phyloP scores from a whole-genome alignment of 2,329 filamentous ascomycete genomes.

The Claviceps arundinis region DNA sequence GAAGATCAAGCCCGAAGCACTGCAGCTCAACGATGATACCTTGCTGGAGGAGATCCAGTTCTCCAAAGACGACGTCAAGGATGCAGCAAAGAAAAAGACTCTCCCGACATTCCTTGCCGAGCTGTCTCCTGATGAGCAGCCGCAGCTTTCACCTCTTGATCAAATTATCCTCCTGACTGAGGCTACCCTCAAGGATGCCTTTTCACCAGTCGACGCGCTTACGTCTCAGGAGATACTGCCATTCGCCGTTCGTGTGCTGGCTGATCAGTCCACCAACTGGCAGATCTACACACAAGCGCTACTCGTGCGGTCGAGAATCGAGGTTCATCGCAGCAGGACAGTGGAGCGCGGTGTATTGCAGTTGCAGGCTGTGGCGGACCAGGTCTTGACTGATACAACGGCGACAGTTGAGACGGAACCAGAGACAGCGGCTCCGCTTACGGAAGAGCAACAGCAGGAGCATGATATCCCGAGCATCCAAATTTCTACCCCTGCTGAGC shows the following conservation, averaged over 20 bases:
- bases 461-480: slow-evolving; percentile 32
- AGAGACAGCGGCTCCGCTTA: slow-evolving; percentile 13
- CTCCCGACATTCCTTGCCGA: slow-evolving; percentile 49
- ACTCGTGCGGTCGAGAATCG: slow-evolving; percentile 77
- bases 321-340: slow-evolving; percentile 75
- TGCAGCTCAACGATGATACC: slow-evolving; percentile 85
- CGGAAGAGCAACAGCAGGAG: slow-evolving; percentile 5
- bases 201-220: slow-evolving; percentile 67
- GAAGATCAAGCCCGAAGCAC: slow-evolving; percentile 43
- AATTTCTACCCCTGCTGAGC: slow-evolving; percentile 24
- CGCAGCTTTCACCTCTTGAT: slow-evolving; percentile 68
- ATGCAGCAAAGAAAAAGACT: slow-evolving; percentile 20
- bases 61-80: slow-evolving; percentile 35
- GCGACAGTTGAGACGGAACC: slow-evolving; percentile 15
- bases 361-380: slow-evolving; percentile 88
- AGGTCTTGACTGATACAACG: slow-evolving; percentile 79
- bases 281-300: slow-evolving; percentile 93
- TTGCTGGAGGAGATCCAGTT: slow-evolving; percentile 81
- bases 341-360: slow-evolving; percentile 83
- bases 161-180: slow-evolving; percentile 85
- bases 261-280: slow-evolving; percentile 89
- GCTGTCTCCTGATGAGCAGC: slow-evolving; percentile 68
- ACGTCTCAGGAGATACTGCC: slow-evolving; percentile 90
- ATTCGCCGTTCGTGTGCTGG: slow-evolving; percentile 76
- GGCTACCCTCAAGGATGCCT: slow-evolving; percentile 76